These are phyloP conservation scores for Cyclotella baltica DNA, from an alignment of 108 stramenopile genomes.

Conservation along the genomic window DNA sequence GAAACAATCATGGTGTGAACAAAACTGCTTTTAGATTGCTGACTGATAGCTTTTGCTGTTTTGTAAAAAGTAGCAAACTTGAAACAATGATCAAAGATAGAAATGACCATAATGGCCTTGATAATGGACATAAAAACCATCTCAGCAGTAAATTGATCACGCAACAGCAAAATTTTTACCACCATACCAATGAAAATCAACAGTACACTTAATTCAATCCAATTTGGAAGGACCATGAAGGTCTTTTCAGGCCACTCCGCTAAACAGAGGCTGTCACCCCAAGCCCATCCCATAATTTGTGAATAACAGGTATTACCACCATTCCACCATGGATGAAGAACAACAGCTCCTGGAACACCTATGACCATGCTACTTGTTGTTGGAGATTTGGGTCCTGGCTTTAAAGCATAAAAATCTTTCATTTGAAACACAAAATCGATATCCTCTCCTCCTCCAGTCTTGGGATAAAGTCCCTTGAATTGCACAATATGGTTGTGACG, in stretches of 20 bases:
- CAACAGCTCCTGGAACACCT: conserved; percentile 54
- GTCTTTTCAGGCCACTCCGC: conserved; percentile 42
- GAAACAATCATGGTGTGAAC: conserved; percentile 22
- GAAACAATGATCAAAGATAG: conserved; percentile 11
- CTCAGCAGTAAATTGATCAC: not conserved
- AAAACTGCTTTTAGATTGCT: not conserved
- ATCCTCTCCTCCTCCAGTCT: conserved; percentile 69
- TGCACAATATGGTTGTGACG: conserved; percentile 39
- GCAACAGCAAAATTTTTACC: not conserved
- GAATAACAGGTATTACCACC: conserved; percentile 31
- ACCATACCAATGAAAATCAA: not conserved
- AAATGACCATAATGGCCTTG: not conserved
- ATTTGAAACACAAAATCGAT: conserved; percentile 59
- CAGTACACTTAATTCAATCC: conserved; percentile 30
- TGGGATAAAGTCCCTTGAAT: conserved; percentile 53
- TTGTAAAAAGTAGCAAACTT: conserved; percentile 6
- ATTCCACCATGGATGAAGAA: conserved; percentile 58
- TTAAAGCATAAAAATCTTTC: conserved; percentile 27
- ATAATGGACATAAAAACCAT: not conserved
- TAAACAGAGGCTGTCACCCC: conserved; percentile 52
- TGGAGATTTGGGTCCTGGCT: not conserved
- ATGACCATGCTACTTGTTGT: conserved; percentile 12
- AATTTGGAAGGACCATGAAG: conserved; percentile 50
- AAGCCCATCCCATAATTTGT: conserved; percentile 57
- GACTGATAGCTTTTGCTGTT: not conserved